Base-by-base conservation (phyloP, 441 rosid species). In the Francoa sonchifolia region DNA sequence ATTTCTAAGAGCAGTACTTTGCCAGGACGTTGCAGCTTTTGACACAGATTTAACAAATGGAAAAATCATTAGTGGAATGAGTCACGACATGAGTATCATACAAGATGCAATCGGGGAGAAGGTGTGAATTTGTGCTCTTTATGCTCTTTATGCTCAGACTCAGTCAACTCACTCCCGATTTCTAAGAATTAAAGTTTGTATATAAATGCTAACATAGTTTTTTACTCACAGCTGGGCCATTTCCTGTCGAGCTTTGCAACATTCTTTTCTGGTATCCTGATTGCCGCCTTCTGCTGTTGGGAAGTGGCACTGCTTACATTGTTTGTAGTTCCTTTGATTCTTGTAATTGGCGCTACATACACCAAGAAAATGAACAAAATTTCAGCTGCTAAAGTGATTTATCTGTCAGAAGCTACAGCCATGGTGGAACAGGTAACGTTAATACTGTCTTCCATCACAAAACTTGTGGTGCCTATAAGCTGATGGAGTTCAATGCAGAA, bases 71-170 rank as follows among this genome's bases (percentile, higher is more conserved):
- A 63, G 61, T 0, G 77, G 73, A 4, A 67, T 73, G 11, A 67
- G 68, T 42, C 67, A 53, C 29, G 74, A 79, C 50, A 79, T 73
- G 79, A 67, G 58, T 33, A 33, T 71, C 42, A 71, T 76, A 7
- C 81, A 76, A 45, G 89, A 73, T 45, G 82, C 89, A 6, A 65
- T 67, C 0, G 83, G 84, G 13, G 77, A 79, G 50, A 76, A 71
- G 81, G 89, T 66, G 48, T 19, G 4, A 6, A 5, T 3, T 21
- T n/a, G n/a, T n/a, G 2, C 3, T 9, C 38, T 2, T 1, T 11
- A n/a, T 2, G 7, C 9, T 33, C 16, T 33, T 5, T n/a, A n/a
- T n/a, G n/a, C n/a, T n/a, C n/a, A n/a, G n/a, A n/a, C n/a, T n/a
- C n/a, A n/a, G n/a, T n/a, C n/a, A n/a, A n/a, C n/a, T n/a, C n/a